A percentile compares a stretch with the other conserved stretches of the same genome.
Evolutionary conservation across 2,329 filamentous ascomycete species (phyloP).

Genomic region (Davidsoniella australis): DNA sequence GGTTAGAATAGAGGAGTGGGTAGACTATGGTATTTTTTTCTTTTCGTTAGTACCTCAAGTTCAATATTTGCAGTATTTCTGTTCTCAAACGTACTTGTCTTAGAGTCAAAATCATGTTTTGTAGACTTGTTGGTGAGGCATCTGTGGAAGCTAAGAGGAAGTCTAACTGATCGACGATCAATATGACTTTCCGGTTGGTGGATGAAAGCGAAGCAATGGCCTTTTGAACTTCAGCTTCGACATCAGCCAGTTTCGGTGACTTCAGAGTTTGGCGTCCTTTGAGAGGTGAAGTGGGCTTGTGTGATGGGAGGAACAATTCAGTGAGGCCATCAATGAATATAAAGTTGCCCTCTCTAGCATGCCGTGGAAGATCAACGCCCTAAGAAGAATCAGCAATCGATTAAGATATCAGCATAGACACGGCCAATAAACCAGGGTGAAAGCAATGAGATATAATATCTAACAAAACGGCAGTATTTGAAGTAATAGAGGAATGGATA

Average conservation of each 20-base stretch:
- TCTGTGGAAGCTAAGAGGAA: conserved; percentile 42
- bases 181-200: conserved; percentile 26
- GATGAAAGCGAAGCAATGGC: conserved; percentile 21
- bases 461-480: background rate
- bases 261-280: conserved; percentile 13
- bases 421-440: too few species aligned
- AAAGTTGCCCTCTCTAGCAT: conserved; percentile 42
- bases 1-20: conserved; percentile 49
- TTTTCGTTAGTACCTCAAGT: background rate
- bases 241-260: conserved; percentile 17
- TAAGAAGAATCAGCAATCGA: conserved; percentile 17
- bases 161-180: conserved; percentile 52
- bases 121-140: conserved; percentile 29
- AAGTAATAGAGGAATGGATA: conserved; percentile 1
- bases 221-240: conserved; percentile 24
- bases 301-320: conserved; percentile 29
- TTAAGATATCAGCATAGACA: too few species aligned
- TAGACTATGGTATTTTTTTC: conserved; percentile 26
- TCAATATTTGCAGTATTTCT: background rate
- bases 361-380: conserved; percentile 53
- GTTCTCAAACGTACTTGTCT: conserved; percentile 37
- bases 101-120: conserved; percentile 38
- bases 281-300: conserved; percentile 1
- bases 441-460: too few species aligned
- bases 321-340: conserved; percentile 60